Evolutionary conservation across 2,329 filamentous ascomycete species (phyloP).

Genomic region (Trichophyton benhamiae): DNA sequence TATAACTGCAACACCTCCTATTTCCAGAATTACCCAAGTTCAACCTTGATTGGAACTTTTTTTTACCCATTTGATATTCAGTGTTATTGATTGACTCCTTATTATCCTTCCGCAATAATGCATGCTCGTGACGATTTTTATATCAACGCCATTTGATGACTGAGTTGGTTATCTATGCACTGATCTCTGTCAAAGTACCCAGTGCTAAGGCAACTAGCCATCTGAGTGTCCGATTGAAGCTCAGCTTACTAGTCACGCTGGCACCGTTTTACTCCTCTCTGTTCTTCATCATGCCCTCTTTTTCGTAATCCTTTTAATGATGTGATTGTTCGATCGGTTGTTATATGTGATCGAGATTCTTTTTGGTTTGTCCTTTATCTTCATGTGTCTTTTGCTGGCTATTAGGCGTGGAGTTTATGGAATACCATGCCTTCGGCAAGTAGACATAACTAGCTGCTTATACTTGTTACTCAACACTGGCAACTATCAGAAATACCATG

Average conservation of each 20-base stretch:
- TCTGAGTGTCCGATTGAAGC: background rate
- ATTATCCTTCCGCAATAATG: background rate
- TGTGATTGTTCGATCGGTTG: background rate
- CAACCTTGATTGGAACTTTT: background rate
- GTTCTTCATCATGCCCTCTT: background rate
- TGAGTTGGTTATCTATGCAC: background rate
- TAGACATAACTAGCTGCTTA: background rate
- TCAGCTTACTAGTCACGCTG: background rate
- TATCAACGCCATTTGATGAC: background rate
- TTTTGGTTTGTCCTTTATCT: background rate
- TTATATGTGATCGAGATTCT: background rate
- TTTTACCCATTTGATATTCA: background rate
- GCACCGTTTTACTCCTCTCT: background rate
- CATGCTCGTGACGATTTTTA: background rate
- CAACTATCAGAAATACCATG: background rate
- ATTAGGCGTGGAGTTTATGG: slow-evolving; percentile 2
- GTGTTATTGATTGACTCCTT: background rate
- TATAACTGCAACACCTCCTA: slow-evolving; percentile 22
- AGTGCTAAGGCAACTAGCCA: background rate
- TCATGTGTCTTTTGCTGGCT: background rate
- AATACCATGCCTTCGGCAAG: slow-evolving; percentile 1
- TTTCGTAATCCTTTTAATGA: background rate
- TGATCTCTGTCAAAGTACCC: background rate
- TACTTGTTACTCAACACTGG: background rate
- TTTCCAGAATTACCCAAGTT: background rate